Evolutionary conservation across 2,329 filamentous ascomycete species (phyloP), one percentile per base, ranked within the genome.

Genomic region (Lecanicillium sp.): DNA sequence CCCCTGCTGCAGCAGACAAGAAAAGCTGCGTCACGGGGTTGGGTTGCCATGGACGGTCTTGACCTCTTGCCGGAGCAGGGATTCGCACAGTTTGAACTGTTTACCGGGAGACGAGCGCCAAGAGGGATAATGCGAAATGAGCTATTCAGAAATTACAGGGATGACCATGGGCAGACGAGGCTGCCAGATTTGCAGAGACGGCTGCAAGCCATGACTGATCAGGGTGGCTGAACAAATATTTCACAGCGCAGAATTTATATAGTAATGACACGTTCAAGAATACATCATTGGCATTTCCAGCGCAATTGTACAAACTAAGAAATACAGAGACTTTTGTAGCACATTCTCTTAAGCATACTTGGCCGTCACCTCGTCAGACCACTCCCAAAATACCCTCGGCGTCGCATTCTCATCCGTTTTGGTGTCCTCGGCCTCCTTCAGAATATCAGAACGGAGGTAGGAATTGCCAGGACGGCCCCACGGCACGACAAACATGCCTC

Each of bases 41-140:
- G 84, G 84, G 79, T 87, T 0, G 70, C 84, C 14, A 76, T 88
- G 58, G 82, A 88, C 50, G 84, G 84, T 0, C 63, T 89, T 11
- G 84, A 89, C 49, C 69, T 88, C 33, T 59, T 90, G 12, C 82
- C 82, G 0, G 85, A 89, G 55, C 84, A 89, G 54, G 85, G 81
- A 0, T 85, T 85, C 58, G 84, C 84, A 1, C 84, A 89, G 50
- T 90, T 89, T 52, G 85, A 90, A 58, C 60, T 89, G 3, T 87
- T 89, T 55, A 88, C 84, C 0, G 84, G 84, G 1, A 69, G 57
- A 7, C 44, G 57, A 35, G 58, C 60, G 1, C 59, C 59, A 4
- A 72, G 84, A 18, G 65, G 76, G 32, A 58, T 84, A 28, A 89
- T 90, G 84, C 72, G 81, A 44, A 66, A 75, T 30, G 79, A 80